phyloP scores from a whole-genome alignment of 257 asterid genomes.

The Salvia miltiorrhiza region DNA sequence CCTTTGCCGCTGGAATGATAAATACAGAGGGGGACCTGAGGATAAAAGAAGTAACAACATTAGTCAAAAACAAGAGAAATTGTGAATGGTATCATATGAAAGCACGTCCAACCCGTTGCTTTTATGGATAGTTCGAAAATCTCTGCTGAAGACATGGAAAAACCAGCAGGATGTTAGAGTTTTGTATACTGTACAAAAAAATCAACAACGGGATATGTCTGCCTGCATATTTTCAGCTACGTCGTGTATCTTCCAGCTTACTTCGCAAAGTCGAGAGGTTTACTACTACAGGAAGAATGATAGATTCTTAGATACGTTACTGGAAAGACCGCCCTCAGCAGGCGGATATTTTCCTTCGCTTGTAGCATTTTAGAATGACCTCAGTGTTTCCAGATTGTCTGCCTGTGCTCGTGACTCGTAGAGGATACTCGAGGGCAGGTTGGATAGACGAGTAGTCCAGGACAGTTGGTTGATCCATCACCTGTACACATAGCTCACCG shows the following conservation, averaged over 20 bases:
- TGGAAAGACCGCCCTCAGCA: conserved; percentile 16
- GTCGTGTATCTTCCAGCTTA: background rate
- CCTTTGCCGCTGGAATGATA: background rate
- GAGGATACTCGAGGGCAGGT: background rate
- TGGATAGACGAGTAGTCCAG: conserved; percentile 3
- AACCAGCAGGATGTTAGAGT: conserved; percentile 23
- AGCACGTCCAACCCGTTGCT: background rate
- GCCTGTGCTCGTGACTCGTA: background rate
- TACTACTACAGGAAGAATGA: background rate
- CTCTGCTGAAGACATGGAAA: conserved; percentile 26
- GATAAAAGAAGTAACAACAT: background rate
- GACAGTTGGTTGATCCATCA: conserved; percentile 13
- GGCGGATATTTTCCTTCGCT: conserved; percentile 30
- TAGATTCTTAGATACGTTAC: conserved; percentile 5
- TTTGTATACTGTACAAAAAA: conserved; percentile 21
- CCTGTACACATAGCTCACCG: background rate
- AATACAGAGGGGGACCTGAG: background rate
- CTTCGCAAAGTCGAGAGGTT: background rate
- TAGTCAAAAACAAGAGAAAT: background rate
- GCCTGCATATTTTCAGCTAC: background rate
- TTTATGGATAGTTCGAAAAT: background rate
- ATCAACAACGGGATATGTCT: background rate
- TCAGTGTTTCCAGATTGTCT: conserved; percentile 13
- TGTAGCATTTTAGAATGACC: conserved; percentile 31
- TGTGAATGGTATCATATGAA: background rate